phyloP scores from a whole-genome alignment of 2,329 filamentous ascomycete genomes.

The Helotiales sp. region DNA sequence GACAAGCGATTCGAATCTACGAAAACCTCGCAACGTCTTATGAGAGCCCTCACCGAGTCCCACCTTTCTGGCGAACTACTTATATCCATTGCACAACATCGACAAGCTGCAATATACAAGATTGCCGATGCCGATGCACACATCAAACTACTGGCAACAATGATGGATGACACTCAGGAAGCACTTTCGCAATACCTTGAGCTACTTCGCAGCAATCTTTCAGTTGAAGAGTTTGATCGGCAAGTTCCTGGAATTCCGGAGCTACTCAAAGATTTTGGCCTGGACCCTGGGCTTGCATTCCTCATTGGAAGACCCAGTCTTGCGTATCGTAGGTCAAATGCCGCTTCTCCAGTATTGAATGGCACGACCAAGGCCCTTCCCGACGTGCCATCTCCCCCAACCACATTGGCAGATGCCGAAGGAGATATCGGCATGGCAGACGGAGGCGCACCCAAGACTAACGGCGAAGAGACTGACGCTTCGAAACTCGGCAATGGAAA shows the following conservation, averaged over 20 bases:
- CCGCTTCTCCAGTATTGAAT: conserved; percentile 32
- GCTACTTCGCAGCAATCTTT: conserved; percentile 79
- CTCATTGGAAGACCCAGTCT: conserved; percentile 80
- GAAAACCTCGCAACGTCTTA: conserved; percentile 77
- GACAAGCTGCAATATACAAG: conserved; percentile 82
- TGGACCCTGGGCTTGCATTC: conserved; percentile 83
- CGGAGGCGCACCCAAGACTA: background rate
- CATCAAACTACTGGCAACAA: conserved; percentile 85
- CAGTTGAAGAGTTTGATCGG: conserved; percentile 75
- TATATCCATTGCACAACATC: conserved; percentile 89
- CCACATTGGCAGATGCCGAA: conserved; percentile 52
- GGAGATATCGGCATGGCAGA: conserved; percentile 55
- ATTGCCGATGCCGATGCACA: conserved; percentile 74
- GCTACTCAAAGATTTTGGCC: conserved; percentile 77
- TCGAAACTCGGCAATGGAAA: background rate
- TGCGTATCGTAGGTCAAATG: conserved; percentile 60
- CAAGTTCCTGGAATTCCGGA: conserved; percentile 76
- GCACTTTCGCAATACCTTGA: conserved; percentile 89
- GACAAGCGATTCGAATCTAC: conserved; percentile 81
- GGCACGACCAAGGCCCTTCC: conserved; percentile 27
- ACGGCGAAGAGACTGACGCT: conserved; percentile 31
- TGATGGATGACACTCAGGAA: conserved; percentile 88
- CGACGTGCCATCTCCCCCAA: conserved; percentile 4
- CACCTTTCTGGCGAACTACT: conserved; percentile 81
- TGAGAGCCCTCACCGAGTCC: conserved; percentile 78